A percentile compares a stretch with the other conserved stretches of the same genome.
Conservation (phyloP, 2,329 filamentous ascomycete genomes). For the Aspergillus puulaauensis region DNA sequence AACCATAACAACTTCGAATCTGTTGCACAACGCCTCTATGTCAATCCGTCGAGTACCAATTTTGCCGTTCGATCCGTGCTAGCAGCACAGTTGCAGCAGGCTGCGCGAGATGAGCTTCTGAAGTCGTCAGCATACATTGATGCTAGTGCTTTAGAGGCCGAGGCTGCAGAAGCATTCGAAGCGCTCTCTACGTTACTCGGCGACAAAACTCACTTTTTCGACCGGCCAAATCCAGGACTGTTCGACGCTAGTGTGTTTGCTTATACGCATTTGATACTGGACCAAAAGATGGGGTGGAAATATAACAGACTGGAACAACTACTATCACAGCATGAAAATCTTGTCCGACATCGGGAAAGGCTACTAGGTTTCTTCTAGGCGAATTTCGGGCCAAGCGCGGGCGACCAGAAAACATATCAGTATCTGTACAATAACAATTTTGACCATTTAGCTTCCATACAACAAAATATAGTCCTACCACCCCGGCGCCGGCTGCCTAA, state of each 20-base stretch:
- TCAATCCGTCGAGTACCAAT: constrained; percentile 61
- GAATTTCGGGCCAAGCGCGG: background rate
- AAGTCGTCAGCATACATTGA: constrained; percentile 59
- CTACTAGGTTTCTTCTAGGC: constrained; percentile 54
- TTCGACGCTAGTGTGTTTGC: constrained; percentile 91
- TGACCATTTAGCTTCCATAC: background rate
- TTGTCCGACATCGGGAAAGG: constrained; percentile 65
- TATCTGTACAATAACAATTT: constrained; percentile 17
- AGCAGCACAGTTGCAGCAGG: constrained; percentile 65
- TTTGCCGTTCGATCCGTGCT: constrained; percentile 63
- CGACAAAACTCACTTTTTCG: constrained; percentile 62
- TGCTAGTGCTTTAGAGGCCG: constrained; percentile 56
- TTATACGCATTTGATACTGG: constrained; percentile 79
- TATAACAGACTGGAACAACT: constrained; percentile 60
- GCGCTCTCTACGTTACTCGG: constrained; percentile 62
- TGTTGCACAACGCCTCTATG: constrained; percentile 71
- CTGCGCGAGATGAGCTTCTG: constrained; percentile 72
- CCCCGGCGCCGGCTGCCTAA: constrained; percentile 6
- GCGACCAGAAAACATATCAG: background rate
- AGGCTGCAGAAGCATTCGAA: constrained; percentile 62
- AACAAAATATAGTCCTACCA: background rate
- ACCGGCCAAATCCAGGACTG: constrained; percentile 58
- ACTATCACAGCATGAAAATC: constrained; percentile 57
- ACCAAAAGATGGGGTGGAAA: constrained; percentile 63
- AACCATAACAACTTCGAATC: constrained; percentile 62